These are phyloP conservation scores for Epichloe scottii DNA, from an alignment of 2,329 filamentous ascomycete species.

Conservation along the genomic window DNA sequence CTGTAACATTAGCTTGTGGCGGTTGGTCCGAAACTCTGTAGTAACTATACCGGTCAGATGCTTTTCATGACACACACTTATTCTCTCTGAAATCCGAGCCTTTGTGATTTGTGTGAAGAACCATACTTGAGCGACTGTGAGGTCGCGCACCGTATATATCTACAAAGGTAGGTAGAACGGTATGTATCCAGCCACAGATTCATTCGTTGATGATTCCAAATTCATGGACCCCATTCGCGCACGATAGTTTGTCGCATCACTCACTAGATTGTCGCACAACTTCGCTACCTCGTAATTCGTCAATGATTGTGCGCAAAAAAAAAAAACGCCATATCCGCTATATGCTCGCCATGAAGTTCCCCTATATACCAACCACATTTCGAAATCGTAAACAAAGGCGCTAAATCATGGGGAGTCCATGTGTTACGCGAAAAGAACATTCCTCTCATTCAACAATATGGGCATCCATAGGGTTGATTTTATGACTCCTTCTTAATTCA, in stretches of 20 bases:
- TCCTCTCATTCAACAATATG: neutral
- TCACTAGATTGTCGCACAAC: neutral
- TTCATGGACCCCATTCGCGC: no score
- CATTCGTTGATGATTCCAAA: no score
- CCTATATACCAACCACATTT: neutral
- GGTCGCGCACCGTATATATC: no score
- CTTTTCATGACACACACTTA: neutral
- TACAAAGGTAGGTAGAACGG: no score
- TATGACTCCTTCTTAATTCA: no score
- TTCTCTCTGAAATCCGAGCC: no score
- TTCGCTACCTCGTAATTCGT: neutral
- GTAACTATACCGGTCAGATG: neutral
- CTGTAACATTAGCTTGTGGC: conserved; percentile 1
- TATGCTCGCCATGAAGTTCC: neutral
- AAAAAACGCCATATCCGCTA: neutral
- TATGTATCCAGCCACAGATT: no score
- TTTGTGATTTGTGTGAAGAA: no score
- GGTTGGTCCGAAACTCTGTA: conserved; percentile 2
- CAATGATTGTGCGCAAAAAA: neutral
- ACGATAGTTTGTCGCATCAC: neutral
- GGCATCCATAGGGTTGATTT: no score
- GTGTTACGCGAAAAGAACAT: neutral
- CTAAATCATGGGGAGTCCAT: neutral
- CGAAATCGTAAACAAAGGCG: neutral
- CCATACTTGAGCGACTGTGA: no score